These are phyloP conservation scores for Halophytophthora batemanensis DNA, from an alignment of 352 stramenopile genomes.

Conservation along the genomic window DNA sequence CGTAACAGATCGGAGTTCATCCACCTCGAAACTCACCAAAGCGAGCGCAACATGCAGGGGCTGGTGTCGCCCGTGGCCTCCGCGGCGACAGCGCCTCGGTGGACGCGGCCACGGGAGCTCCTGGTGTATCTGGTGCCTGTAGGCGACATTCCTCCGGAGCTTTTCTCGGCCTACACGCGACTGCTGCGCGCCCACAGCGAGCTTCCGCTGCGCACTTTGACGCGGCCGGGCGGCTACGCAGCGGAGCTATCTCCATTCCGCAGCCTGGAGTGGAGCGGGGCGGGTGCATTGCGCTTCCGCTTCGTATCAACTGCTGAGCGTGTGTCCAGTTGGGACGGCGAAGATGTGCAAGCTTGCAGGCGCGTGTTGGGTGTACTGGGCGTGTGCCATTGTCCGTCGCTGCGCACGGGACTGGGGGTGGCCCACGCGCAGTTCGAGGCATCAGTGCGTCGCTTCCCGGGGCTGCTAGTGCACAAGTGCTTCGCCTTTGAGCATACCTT, in stretches of 20 bases:
- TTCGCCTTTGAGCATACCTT: constrained; percentile 86
- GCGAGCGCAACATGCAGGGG: constrained; percentile 30
- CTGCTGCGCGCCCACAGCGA: constrained; percentile 56
- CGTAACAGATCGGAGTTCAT: too few relatives aligned
- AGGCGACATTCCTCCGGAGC: constrained; percentile 52
- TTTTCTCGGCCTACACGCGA: constrained; percentile 55
- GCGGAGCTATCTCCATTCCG: constrained; percentile 81
- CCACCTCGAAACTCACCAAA: too few relatives aligned
- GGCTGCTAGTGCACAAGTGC: constrained; percentile 74
- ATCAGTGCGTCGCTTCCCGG: constrained; percentile 59
- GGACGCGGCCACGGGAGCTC: constrained; percentile 65
- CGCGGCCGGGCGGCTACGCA: constrained; percentile 71
- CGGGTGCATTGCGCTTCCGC: constrained; percentile 53
- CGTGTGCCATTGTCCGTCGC: constrained; percentile 77
- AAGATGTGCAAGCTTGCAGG: constrained; percentile 69
- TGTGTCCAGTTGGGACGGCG: constrained; percentile 56
- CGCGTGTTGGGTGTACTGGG: constrained; percentile 75
- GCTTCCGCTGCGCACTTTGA: constrained; percentile 64
- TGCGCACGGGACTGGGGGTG: constrained; percentile 34
- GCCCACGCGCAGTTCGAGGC: constrained; percentile 69
- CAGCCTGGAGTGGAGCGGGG: constrained; percentile 62
- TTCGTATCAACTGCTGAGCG: constrained; percentile 68
- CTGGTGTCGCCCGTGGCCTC: constrained; percentile 25
- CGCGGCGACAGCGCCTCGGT: constrained; percentile 30
- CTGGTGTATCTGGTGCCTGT: constrained; percentile 84